Conservation (phyloP, 1,284 basidiomycete genomes). For the Trametes polyzona region DNA sequence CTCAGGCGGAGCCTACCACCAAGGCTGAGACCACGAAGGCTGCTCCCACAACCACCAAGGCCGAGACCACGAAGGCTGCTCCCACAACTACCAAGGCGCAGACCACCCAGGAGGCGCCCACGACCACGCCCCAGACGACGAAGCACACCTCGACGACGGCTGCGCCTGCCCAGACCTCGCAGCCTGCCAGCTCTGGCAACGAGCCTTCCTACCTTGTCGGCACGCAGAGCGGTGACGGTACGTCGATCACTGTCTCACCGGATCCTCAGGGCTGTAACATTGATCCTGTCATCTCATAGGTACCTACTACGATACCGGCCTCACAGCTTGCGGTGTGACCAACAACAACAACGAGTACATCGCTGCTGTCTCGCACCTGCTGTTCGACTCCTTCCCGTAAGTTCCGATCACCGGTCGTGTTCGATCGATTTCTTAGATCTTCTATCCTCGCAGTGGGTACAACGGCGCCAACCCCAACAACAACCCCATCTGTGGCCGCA, state of each 20-base stretch:
- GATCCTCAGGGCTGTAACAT: not conserved
- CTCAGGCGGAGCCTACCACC: constrained; percentile 21
- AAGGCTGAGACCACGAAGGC: constrained; percentile 31
- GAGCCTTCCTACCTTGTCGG: constrained; percentile 44
- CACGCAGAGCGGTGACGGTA: constrained; percentile 56
- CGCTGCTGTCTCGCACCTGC: constrained; percentile 57
- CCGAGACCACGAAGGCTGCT: constrained; percentile 19
- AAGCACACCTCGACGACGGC: constrained; percentile 15
- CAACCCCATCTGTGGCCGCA: constrained; percentile 63
- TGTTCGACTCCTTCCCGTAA: constrained; percentile 69
- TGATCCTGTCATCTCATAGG: constrained; percentile 35
- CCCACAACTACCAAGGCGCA: constrained; percentile 11
- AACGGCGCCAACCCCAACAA: constrained; percentile 57
- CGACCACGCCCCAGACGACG: constrained; percentile 12
- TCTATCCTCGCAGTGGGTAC: constrained; percentile 46
- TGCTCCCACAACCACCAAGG: constrained; percentile 31
- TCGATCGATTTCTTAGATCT: not conserved
- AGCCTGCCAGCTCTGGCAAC: constrained; percentile 16
- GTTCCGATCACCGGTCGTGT: constrained; percentile 35
- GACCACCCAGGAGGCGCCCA: constrained; percentile 8
- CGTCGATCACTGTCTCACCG: not conserved
- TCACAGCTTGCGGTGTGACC: constrained; percentile 71
- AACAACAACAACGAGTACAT: constrained; percentile 61
- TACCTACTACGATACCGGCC: constrained; percentile 63
- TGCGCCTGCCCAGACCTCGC: constrained; percentile 9